phyloP scores from a whole-genome alignment of 371 early-diverging fungal species.

The Mortierella polycephala region DNA sequence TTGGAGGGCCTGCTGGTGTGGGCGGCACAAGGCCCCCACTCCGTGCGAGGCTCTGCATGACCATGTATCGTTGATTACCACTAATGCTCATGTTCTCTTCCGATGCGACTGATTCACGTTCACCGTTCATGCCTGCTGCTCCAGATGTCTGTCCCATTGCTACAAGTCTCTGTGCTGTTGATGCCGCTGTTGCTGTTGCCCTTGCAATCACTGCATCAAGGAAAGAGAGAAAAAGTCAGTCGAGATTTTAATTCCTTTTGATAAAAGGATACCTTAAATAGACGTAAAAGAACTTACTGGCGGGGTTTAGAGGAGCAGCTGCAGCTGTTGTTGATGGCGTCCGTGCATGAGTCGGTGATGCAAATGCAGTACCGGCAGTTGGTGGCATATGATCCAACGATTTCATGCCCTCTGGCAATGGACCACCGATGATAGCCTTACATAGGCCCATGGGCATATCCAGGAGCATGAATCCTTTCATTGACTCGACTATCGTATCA shows the following conservation, averaged over 20 bases:
- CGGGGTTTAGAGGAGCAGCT: slow-evolving; percentile 28
- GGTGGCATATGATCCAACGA: slow-evolving; percentile 65
- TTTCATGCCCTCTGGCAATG: slow-evolving; percentile 84
- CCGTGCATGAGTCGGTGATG: slow-evolving; percentile 7
- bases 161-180: slow-evolving; percentile 53
- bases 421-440: slow-evolving; percentile 79
- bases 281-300: slow-evolving; percentile 35
- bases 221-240: not conserved
- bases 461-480: slow-evolving; percentile 82
- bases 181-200: slow-evolving; percentile 56
- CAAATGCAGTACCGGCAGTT: slow-evolving; percentile 17
- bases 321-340: slow-evolving; percentile 8
- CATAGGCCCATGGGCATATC: slow-evolving; percentile 73
- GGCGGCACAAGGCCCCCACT: slow-evolving; percentile 54
- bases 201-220: slow-evolving; percentile 47
- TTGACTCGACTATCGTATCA: slow-evolving; percentile 66
- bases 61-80: slow-evolving; percentile 67
- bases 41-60: slow-evolving; percentile 80
- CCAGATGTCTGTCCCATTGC: slow-evolving; percentile 46
- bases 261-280: not conserved
- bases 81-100: slow-evolving; percentile 76
- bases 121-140: slow-evolving; percentile 43
- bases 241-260: not conserved
- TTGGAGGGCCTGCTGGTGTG: slow-evolving; percentile 10
- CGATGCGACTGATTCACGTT: slow-evolving; percentile 62